phyloP scores from a whole-genome alignment of 2,329 filamentous ascomycete species.

The Arthroderma sp. region DNA sequence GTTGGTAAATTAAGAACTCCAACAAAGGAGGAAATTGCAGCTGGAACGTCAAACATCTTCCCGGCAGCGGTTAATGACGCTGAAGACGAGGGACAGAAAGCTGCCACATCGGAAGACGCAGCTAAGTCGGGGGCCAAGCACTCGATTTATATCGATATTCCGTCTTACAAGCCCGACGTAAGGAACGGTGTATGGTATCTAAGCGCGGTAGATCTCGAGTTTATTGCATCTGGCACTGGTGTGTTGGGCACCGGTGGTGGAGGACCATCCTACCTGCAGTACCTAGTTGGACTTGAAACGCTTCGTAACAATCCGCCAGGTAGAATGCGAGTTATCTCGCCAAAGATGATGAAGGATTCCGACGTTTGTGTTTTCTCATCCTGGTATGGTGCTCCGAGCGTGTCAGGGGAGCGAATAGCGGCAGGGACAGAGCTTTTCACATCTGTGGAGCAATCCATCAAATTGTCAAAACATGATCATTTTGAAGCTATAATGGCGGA shows the following conservation, averaged over 20 bases:
- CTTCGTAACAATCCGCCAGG: constrained; percentile 21
- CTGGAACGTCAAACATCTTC: background rate
- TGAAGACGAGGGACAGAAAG: constrained; percentile 8
- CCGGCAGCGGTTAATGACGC: constrained; percentile 2
- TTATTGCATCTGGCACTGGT: constrained; percentile 25
- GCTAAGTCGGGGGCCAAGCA: constrained; percentile 7
- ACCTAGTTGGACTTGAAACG: constrained; percentile 30
- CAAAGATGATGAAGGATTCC: constrained; percentile 24
- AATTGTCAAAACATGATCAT: constrained; percentile 19
- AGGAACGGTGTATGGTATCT: constrained; percentile 23
- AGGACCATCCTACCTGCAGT: constrained; percentile 33
- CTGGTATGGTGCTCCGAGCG: constrained; percentile 31
- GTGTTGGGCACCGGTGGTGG: constrained; percentile 29
- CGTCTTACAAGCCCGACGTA: constrained; percentile 21
- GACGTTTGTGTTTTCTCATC: constrained; percentile 32
- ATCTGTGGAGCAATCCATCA: constrained; percentile 26
- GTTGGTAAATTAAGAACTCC: constrained; percentile 30
- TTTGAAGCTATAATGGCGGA: constrained; percentile 24
- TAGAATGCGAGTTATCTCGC: constrained; percentile 31
- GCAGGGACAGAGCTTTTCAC: constrained; percentile 16
- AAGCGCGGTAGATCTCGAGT: constrained; percentile 24
- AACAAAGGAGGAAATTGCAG: background rate
- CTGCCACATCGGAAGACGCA: constrained; percentile 3
- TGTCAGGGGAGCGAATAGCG: constrained; percentile 16
- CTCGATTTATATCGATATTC: constrained; percentile 15